Base-by-base conservation (phyloP, 257 asterid species). In the Forsythia viridissima region DNA sequence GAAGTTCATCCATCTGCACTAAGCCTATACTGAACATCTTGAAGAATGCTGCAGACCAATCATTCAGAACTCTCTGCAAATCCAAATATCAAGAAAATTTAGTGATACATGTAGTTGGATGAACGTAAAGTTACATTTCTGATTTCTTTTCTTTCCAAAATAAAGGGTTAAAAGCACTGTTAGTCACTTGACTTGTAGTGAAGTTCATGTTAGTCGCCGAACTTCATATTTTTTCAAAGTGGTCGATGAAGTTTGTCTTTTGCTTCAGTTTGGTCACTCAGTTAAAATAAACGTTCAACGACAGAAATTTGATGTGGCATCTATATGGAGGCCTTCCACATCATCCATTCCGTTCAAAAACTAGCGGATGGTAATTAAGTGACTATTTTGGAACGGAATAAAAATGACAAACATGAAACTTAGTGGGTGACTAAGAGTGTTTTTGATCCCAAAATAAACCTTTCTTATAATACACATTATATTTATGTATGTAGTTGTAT, bases 41-140 rank as follows among this genome's bases (percentile, higher is more conserved):
- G 68, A 96, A 80, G 82, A 96, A 92, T 70, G 97, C 91, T 68
- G 94, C 96, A 6, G 98, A 93, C 99, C 99, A 96, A 80, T 96
- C 90, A 55, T 95, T 91, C 73, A 95, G 91, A 74, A 95, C 98
- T 72, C 90, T 88, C 98, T 95, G 94, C 80, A 83, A 84, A 74
- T 76, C 81, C 78, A 77, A 83, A 61, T 11, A 80, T 61, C 65
- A 68, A 80, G 63, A 39, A 67, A 4, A 55, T 57, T 57, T 42
- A 74, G 83, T 4, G 18, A 76, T 40, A 61, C 7, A 39, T 67
- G 69, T 15, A 61, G 2, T 61, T 61, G 67, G 75, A 30, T 72
- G 67, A 63, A 5, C 41, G 10, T 63, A 24, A 63, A 48, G 46
- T 2, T 6, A n/a, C 74, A 68, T 34, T 34, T 30, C 34, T 10